phyloP scores from a whole-genome alignment of 192 early-diverging fungal genomes.

The Backusella circina region DNA sequence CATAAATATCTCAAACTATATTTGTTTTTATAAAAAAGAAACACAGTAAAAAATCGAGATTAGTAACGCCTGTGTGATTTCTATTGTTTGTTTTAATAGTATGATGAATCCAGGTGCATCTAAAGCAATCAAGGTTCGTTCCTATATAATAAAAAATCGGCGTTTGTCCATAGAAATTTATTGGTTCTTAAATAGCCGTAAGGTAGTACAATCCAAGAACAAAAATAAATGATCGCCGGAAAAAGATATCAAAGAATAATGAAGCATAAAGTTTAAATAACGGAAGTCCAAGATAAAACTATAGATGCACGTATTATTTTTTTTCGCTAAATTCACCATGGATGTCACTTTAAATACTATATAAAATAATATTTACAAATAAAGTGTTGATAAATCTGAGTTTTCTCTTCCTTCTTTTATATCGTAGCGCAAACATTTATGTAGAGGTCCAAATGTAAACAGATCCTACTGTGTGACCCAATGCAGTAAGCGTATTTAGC shows the following conservation, averaged over 20 bases:
- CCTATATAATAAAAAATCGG: not conserved
- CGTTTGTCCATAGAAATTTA: not conserved
- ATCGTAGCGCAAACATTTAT: not conserved
- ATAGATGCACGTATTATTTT: not conserved
- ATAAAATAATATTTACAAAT: not conserved
- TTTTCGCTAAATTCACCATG: not conserved
- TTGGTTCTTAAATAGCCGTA: not conserved
- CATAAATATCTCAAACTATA: not conserved
- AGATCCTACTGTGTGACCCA: not conserved
- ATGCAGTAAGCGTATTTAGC: not conserved
- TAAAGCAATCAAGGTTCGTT: not conserved
- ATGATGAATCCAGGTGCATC: not conserved
- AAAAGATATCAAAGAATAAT: not conserved
- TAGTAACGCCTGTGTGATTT: not conserved
- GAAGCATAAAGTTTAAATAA: not conserved
- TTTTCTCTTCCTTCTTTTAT: not conserved
- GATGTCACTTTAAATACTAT: not conserved
- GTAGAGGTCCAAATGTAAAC: not conserved
- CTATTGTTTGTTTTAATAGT: not conserved
- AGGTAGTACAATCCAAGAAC: not conserved
- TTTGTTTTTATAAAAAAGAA: not conserved
- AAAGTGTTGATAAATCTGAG: not conserved
- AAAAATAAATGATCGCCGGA: not conserved
- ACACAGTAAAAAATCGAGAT: not conserved
- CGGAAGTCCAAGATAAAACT: not conserved